A percentile compares a stretch with the other conserved stretches of the same genome.
phyloP scores from a whole-genome alignment of 345 rosid genomes.

The Eucalyptus lansdowneana region DNA sequence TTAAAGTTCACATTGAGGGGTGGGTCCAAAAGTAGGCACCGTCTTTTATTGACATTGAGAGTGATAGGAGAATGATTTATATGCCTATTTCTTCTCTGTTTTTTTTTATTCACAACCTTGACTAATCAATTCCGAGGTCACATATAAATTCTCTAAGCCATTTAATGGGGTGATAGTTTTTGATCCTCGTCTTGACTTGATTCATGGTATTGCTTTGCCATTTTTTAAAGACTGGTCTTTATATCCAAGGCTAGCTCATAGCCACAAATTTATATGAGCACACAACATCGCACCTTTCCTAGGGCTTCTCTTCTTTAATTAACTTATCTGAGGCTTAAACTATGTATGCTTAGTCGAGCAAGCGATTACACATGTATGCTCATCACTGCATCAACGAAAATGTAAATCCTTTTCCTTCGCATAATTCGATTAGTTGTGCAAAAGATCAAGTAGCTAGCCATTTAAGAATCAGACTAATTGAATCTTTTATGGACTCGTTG shows the following conservation, averaged over 20 bases:
- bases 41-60: slow-evolving; percentile 15
- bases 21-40: slow-evolving; percentile 51
- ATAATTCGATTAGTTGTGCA: neutral
- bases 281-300: neutral
- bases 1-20: neutral
- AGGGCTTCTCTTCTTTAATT: neutral
- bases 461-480: neutral
- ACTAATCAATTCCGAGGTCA: neutral
- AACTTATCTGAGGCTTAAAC: neutral
- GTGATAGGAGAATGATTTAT: neutral
- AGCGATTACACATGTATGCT: neutral
- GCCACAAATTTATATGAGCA: neutral
- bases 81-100: neutral
- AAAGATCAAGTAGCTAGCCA: neutral
- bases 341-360: neutral
- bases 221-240: neutral
- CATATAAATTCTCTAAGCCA: neutral
- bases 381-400: neutral
- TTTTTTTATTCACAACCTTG: neutral
- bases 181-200: neutral
- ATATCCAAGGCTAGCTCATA: neutral
- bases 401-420: neutral
- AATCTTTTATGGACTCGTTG: neutral
- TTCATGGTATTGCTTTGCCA: neutral
- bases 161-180: neutral